Conservation (phyloP, 2,329 filamentous ascomycete species). For the Fusarium sp. region DNA sequence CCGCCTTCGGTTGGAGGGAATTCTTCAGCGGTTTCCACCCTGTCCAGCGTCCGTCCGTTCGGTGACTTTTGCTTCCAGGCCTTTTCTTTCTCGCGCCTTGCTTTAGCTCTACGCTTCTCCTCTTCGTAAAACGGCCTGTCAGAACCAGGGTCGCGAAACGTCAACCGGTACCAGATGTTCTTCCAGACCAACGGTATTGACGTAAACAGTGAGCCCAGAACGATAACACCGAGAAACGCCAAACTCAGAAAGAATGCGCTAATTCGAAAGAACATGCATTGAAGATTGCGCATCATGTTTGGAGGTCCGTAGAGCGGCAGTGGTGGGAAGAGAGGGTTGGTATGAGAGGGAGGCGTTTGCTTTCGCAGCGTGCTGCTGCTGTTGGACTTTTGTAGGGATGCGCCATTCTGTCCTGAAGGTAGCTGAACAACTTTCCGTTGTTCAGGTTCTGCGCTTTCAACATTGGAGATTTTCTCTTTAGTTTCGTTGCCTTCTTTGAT, state of each 20-base stretch:
- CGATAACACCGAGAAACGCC: constrained; percentile 79
- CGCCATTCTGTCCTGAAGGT: constrained; percentile 47
- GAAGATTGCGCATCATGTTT: constrained; percentile 70
- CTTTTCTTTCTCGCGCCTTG: constrained; percentile 67
- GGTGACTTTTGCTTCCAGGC: constrained; percentile 68
- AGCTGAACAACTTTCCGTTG: constrained; percentile 41
- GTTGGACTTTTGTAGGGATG: constrained; percentile 55
- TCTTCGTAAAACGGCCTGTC: constrained; percentile 78
- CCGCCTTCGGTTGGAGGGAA: constrained; percentile 84
- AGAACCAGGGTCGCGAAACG: constrained; percentile 68
- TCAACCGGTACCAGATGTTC: constrained; percentile 64
- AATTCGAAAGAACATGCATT: constrained; percentile 72
- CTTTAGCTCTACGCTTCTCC: constrained; percentile 69
- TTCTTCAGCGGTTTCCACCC: constrained; percentile 60
- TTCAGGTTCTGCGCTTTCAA: constrained; percentile 47
- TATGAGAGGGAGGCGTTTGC: constrained; percentile 72
- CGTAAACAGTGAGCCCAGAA: constrained; percentile 78
- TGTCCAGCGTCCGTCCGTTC: constrained; percentile 54
- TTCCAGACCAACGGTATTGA: constrained; percentile 66
- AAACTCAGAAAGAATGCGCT: constrained; percentile 82
- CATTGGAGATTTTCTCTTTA: constrained; percentile 44
- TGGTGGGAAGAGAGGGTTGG: constrained; percentile 85
- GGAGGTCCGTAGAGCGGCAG: constrained; percentile 85
- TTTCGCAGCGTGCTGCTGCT: constrained; percentile 59
- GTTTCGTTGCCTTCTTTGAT: constrained; percentile 41